Conservation (phyloP, 176 grass and related monocot species). For the Triticum aestivum region DNA sequence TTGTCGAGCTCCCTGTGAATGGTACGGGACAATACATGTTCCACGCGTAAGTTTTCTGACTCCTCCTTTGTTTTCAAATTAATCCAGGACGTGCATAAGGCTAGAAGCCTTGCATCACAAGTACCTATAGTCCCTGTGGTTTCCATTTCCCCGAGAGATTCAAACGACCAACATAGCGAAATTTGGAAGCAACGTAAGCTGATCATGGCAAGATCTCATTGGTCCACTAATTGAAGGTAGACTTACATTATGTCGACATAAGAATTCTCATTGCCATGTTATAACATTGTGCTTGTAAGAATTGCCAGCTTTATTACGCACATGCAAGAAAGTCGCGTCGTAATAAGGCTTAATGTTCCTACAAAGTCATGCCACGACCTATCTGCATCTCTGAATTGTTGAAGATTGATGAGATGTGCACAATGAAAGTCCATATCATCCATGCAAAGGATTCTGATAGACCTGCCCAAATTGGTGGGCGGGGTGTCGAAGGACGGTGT, state of each 20-base stretch:
- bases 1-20: neutral
- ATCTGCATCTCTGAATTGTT: conserved; percentile 22
- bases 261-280: too few relatives aligned
- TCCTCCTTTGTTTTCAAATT: too few relatives aligned
- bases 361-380: neutral
- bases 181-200: too few relatives aligned
- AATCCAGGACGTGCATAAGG: too few relatives aligned
- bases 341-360: neutral
- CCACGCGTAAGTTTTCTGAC: neutral
- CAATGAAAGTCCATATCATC: conserved; percentile 17
- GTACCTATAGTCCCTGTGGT: too few relatives aligned
- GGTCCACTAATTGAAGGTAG: too few relatives aligned
- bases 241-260: too few relatives aligned
- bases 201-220: too few relatives aligned
- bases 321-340: neutral
- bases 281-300: neutral
- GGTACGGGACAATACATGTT: neutral
- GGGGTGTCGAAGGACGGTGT: neutral
- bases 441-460: neutral
- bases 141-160: too few relatives aligned
- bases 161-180: too few relatives aligned
- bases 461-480: neutral
- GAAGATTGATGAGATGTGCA: neutral
- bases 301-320: neutral
- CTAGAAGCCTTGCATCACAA: too few relatives aligned